A percentile compares a stretch with the other conserved stretches of the same genome.
Conservation (phyloP, 208 protist species). For the Trichomonas vaginalis region DNA sequence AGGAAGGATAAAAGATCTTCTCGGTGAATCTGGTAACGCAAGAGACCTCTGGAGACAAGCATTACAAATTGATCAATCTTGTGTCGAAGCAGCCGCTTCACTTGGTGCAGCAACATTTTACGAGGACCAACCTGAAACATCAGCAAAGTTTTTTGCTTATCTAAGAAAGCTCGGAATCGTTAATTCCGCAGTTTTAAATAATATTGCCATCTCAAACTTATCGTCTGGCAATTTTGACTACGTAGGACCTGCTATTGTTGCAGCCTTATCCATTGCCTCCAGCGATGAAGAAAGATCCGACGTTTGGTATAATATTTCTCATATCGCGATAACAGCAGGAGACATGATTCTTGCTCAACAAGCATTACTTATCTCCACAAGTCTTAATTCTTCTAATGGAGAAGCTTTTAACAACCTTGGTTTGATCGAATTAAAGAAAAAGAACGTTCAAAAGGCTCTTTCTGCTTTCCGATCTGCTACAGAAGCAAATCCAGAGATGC, state of each 20-base stretch:
- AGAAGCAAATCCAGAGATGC: slow-evolving; percentile 9
- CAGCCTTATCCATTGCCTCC: neutral
- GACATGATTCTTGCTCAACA: neutral
- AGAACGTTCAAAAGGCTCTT: neutral
- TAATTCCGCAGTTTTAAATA: neutral
- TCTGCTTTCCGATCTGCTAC: neutral
- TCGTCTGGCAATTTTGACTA: neutral
- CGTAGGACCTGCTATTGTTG: neutral
- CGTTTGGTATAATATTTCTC: slow-evolving; percentile 18
- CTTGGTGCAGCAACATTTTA: neutral
- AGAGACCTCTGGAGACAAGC: neutral
- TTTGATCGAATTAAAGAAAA: neutral
- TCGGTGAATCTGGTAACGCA: neutral
- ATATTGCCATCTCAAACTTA: neutral
- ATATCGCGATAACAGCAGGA: neutral
- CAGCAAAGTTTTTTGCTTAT: neutral
- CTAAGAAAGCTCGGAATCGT: neutral
- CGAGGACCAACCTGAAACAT: slow-evolving; percentile 15
- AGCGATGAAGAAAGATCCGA: neutral
- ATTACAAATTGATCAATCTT: neutral
- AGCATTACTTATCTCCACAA: neutral
- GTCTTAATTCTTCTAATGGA: neutral
- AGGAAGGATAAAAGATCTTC: neutral
- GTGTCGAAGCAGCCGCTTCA: neutral
- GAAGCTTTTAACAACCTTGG: slow-evolving; percentile 5